Percentiles rank a stretch among this genome's conserved stretches.
Evolutionary conservation across 192 early-diverging fungal genomes (phyloP).

Genomic region (Gamsiella multidivaricata): DNA sequence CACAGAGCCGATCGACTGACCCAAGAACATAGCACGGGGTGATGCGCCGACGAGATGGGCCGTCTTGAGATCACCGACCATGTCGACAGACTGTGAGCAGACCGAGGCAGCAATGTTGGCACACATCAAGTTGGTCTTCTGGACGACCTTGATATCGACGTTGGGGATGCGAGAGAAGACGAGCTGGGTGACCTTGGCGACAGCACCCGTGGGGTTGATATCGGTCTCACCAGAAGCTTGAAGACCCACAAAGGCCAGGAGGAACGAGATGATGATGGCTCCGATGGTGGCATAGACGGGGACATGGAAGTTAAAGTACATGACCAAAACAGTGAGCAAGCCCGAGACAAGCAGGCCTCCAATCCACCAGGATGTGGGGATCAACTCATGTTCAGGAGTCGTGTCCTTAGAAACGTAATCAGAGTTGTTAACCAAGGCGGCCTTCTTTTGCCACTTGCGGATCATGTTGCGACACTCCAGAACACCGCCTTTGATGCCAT

Average conservation of each 20-base stretch:
- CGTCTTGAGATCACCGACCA: conserved; percentile 80
- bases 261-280: conserved; percentile 70
- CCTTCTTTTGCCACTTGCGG: conserved; percentile 37
- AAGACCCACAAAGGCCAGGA: conserved; percentile 73
- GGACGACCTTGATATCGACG: conserved; percentile 45
- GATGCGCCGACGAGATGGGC: conserved; percentile 72
- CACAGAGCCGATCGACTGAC: conserved; percentile 69
- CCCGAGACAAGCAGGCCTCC: conserved; percentile 62
- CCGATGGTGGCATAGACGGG: conserved; percentile 68
- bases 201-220: conserved; percentile 72
- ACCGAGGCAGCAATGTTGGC: conserved; percentile 70
- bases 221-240: conserved; percentile 74
- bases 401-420: conserved; percentile 54
- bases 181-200: conserved; percentile 75
- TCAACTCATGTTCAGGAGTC: conserved; percentile 56
- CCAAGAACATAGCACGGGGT: conserved; percentile 72
- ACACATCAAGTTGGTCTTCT: conserved; percentile 68
- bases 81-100: conserved; percentile 71
- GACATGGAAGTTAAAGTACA: conserved; percentile 67
- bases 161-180: conserved; percentile 69
- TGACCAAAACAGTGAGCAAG: conserved; percentile 66
- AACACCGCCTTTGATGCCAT: conserved; percentile 55
- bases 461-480: conserved; percentile 15
- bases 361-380: conserved; percentile 67
- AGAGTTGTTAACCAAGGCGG: conserved; percentile 12